A percentile compares a stretch with the other conserved stretches of the same genome.
These are phyloP conservation scores for Pleurotus ostreatus DNA, from an alignment of 768 basidiomycete genomes.

Conservation along the genomic window DNA sequence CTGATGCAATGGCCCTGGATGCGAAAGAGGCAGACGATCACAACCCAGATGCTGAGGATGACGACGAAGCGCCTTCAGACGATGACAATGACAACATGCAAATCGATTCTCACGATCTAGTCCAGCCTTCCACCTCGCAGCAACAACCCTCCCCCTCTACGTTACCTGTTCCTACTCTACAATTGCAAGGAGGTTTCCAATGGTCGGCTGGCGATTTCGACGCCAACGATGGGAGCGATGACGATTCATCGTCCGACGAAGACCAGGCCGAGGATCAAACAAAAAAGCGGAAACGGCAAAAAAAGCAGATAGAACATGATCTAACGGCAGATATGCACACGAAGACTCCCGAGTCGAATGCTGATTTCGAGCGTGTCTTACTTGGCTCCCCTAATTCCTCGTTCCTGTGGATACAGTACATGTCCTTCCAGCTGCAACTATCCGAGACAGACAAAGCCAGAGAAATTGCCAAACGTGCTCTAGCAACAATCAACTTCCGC, in stretches of 20 bases:
- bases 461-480: conserved; percentile 78
- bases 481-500: conserved; percentile 86
- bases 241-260: conserved; percentile 44
- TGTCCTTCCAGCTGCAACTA: conserved; percentile 98
- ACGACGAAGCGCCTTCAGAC: conserved; percentile 20
- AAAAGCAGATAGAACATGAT: conserved; percentile 73
- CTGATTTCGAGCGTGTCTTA: conserved; percentile 91
- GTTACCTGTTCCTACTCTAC: conserved; percentile 24
- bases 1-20: conserved; percentile 23
- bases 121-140: conserved; percentile 35
- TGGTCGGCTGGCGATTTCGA: conserved; percentile 50
- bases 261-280: conserved; percentile 40
- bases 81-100: conserved; percentile 40
- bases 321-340: conserved; percentile 85
- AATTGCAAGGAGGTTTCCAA: conserved; percentile 61
- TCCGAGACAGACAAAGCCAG: conserved; percentile 95
- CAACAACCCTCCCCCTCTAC: conserved; percentile 23
- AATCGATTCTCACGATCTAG: conserved; percentile 38
- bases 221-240: conserved; percentile 35
- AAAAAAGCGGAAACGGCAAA: conserved; percentile 65
- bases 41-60: conserved; percentile 16
- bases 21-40: conserved; percentile 15
- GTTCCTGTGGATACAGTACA: conserved; percentile 98
- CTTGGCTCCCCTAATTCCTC: conserved; percentile 96
- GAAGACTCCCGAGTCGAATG: conserved; percentile 82